These are phyloP conservation scores for Ascochyta viciae-villosae DNA, from an alignment of 2,329 filamentous ascomycete species.

Conservation along the genomic window DNA sequence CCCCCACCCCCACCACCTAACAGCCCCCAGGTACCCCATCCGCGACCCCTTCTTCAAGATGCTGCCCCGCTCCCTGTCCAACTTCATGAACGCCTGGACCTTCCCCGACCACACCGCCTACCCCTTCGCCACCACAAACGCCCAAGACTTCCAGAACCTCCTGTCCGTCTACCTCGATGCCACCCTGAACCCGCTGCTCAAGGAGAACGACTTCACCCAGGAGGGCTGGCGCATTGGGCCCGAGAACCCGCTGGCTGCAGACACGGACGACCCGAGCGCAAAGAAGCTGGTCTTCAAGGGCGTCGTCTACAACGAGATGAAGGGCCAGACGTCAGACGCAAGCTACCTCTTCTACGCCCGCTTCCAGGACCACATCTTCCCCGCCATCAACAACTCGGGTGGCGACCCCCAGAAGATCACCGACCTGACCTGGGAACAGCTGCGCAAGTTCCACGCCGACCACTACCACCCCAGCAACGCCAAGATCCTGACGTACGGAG, in stretches of 20 bases:
- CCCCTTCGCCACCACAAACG: conserved; percentile 95
- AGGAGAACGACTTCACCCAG: conserved; percentile 90
- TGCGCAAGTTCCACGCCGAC: conserved; percentile 85
- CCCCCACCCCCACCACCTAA: conserved; percentile 11
- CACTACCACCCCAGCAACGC: conserved; percentile 98
- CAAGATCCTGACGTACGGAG: conserved; percentile 93
- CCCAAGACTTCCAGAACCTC: conserved; percentile 93
- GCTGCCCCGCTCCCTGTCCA: conserved; percentile 96
- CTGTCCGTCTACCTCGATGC: conserved; percentile 97
- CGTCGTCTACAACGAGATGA: conserved; percentile 99
- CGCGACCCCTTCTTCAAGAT: conserved; percentile 99
- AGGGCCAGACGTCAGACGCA: conserved; percentile 97
- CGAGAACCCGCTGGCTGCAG: conserved; percentile 72
- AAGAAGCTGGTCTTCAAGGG: conserved; percentile 90
- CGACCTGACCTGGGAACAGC: conserved; percentile 87
- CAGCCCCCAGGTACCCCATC: conserved; percentile 77
- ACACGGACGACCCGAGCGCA: conserved; percentile 57
- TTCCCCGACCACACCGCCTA: conserved; percentile 97
- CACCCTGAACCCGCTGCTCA: conserved; percentile 86
- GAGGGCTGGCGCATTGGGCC: conserved; percentile 97
- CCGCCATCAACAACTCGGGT: conserved; percentile 93
- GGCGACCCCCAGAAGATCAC: conserved; percentile 97
- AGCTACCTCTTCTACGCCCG: conserved; percentile 95
- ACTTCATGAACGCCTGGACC: conserved; percentile 99
- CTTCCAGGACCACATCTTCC: conserved; percentile 94